Conservation (phyloP, 441 rosid species). For the Melastoma candidum region DNA sequence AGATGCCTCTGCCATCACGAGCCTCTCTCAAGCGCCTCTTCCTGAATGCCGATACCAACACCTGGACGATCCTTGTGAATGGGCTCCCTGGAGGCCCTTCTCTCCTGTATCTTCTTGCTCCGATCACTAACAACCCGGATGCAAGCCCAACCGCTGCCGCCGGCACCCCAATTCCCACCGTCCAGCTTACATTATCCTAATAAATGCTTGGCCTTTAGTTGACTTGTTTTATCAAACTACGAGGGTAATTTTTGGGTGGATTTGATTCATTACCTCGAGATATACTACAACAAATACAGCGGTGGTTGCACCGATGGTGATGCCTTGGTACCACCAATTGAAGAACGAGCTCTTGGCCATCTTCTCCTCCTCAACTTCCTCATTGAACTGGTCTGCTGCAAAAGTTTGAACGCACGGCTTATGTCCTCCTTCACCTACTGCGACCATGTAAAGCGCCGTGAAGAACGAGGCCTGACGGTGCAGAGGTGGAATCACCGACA, state of each 20-base stretch:
- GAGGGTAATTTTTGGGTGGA: too few relatives aligned
- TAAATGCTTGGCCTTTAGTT: too few relatives aligned
- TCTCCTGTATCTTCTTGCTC: constrained; percentile 41
- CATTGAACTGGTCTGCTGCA: constrained; percentile 85
- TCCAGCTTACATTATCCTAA: constrained; percentile 74
- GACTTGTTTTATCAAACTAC: too few relatives aligned
- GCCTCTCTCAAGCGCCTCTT: constrained; percentile 43
- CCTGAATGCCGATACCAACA: constrained; percentile 45
- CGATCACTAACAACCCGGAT: constrained; percentile 34
- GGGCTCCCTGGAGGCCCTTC: constrained; percentile 58
- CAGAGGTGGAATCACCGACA: constrained; percentile 31
- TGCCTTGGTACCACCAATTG: constrained; percentile 76
- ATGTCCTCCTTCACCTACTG: constrained; percentile 91
- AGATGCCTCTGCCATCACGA: constrained; percentile 19
- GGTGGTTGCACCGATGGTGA: constrained; percentile 41
- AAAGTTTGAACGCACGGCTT: constrained; percentile 89
- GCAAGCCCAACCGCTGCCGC: constrained; percentile 38
- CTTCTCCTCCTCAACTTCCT: constrained; percentile 41
- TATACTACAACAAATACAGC: constrained; percentile 45
- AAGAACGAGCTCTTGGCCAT: constrained; percentile 80
- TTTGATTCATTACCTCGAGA: constrained; percentile 41
- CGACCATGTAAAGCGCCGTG: constrained; percentile 50
- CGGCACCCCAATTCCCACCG: constrained; percentile 42
- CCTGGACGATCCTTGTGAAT: constrained; percentile 49
- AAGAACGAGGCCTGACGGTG: constrained; percentile 42